Conservation (phyloP, 345 rosid species). For the Microthlaspi erraticum region DNA sequence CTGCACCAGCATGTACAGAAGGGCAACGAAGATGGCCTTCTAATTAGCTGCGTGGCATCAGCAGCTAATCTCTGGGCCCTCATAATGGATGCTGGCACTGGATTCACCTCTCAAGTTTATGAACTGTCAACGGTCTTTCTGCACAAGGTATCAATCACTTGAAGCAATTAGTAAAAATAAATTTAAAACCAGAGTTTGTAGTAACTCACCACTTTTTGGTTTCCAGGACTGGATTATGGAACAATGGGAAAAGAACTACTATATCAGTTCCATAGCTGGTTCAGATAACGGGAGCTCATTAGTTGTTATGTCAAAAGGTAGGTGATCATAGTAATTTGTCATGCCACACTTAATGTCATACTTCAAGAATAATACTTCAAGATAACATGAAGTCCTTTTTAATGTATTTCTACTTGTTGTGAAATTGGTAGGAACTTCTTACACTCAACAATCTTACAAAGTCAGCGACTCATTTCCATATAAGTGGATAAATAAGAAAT, state of each 20-base stretch:
- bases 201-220: conserved; percentile 7
- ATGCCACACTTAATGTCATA: background rate
- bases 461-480: conserved; percentile 92
- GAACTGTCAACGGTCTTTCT: conserved; percentile 82
- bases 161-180: conserved; percentile 8
- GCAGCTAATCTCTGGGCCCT: conserved; percentile 92
- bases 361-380: background rate
- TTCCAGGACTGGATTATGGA: conserved; percentile 98
- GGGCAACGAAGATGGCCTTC: conserved; percentile 91
- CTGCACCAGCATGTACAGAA: conserved; percentile 80
- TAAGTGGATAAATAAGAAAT: conserved; percentile 96
- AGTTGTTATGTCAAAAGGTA: conserved; percentile 98
- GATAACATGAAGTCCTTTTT: background rate
- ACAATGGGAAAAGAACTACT: conserved; percentile 95
- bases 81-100: conserved; percentile 99
- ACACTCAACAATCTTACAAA: conserved; percentile 93
- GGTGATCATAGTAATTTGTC: background rate
- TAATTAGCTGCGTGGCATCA: conserved; percentile 88
- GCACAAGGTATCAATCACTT: conserved; percentile 69
- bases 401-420: conserved; percentile 13
- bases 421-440: conserved; percentile 63
- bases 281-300: conserved; percentile 82
- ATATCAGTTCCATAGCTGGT: conserved; percentile 89
- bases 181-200: background rate
- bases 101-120: conserved; percentile 83